Evolutionary conservation across 345 rosid genomes (phyloP).

Genomic region (Clarkia xantiana): DNA sequence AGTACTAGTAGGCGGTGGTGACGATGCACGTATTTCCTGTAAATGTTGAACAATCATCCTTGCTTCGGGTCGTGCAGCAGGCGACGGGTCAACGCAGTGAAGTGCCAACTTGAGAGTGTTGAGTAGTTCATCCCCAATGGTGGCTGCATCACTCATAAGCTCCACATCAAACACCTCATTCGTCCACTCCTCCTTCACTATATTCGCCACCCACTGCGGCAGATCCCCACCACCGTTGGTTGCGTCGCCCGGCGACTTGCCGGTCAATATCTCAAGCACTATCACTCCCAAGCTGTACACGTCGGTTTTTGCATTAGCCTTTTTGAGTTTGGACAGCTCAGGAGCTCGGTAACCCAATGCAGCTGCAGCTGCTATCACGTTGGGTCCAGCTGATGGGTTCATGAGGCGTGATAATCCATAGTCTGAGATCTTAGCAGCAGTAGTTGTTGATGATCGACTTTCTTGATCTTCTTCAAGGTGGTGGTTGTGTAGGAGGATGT

Average conservation of each 20-base stretch:
- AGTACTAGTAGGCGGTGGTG: too few relatives aligned
- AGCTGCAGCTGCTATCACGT: constrained; percentile 69
- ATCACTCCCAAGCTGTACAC: constrained; percentile 84
- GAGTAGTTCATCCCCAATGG: constrained; percentile 64
- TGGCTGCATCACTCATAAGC: constrained; percentile 45
- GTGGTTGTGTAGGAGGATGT: constrained; percentile 33
- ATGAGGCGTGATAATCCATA: constrained; percentile 30
- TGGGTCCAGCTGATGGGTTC: constrained; percentile 2
- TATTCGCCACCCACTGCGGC: constrained; percentile 95
- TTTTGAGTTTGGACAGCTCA: constrained; percentile 71
- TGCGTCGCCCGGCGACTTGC: constrained; percentile 80
- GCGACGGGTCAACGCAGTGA: constrained; percentile 85
- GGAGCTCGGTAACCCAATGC: constrained; percentile 87
- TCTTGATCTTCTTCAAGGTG: too few relatives aligned
- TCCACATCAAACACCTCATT: constrained; percentile 88
- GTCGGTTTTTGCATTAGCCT: constrained; percentile 69
- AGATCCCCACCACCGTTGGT: constrained; percentile 56
- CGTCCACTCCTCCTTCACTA: constrained; percentile 92
- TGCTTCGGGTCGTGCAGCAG: constrained; percentile 72
- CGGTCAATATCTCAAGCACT: constrained; percentile 69
- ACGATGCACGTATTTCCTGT: constrained; percentile 37
- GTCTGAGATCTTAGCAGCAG: constrained; percentile 62
- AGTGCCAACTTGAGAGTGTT: constrained; percentile 75
- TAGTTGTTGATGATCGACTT: constrained; percentile 4
- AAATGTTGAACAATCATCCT: constrained; percentile 50